These are phyloP conservation scores for Madurella mycetomatis DNA, from an alignment of 2,329 filamentous ascomycete genomes.

Conservation along the genomic window DNA sequence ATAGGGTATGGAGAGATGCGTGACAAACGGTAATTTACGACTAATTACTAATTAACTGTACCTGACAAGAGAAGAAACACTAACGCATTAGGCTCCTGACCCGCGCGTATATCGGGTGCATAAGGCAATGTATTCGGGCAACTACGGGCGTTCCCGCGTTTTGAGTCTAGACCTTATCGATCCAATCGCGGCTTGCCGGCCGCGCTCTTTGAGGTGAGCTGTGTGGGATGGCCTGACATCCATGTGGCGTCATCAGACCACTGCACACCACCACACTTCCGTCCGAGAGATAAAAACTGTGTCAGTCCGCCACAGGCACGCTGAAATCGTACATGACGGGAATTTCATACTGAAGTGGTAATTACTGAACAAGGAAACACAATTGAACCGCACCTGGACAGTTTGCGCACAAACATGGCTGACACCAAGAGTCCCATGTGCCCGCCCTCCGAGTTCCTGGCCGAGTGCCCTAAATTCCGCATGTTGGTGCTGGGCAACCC, in stretches of 20 bases:
- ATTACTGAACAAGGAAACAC: neutral
- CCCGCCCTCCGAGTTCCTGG: conserved; percentile 19
- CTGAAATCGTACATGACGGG: neutral
- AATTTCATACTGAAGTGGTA: neutral
- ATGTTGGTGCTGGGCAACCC: conserved; percentile 25
- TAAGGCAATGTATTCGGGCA: too few species aligned
- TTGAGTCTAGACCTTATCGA: neutral
- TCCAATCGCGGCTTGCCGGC: neutral
- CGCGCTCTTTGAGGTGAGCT: neutral
- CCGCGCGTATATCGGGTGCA: too few species aligned
- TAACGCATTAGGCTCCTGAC: too few species aligned
- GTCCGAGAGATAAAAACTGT: neutral
- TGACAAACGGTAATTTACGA: too few species aligned
- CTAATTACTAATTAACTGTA: too few species aligned
- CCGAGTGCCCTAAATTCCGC: conserved; percentile 24
- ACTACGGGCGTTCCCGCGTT: too few species aligned
- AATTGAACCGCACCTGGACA: too few species aligned
- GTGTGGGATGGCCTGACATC: conserved; percentile 6
- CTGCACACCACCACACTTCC: neutral
- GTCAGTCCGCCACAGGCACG: neutral
- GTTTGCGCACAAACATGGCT: neutral
- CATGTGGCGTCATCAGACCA: conserved; percentile 11
- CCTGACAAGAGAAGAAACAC: too few species aligned
- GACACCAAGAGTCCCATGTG: conserved; percentile 1
- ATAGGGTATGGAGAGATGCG: too few species aligned